Evolutionary conservation across 805 yeast genomes (phyloP).

Genomic region (Blastobotrys peoriensis): DNA sequence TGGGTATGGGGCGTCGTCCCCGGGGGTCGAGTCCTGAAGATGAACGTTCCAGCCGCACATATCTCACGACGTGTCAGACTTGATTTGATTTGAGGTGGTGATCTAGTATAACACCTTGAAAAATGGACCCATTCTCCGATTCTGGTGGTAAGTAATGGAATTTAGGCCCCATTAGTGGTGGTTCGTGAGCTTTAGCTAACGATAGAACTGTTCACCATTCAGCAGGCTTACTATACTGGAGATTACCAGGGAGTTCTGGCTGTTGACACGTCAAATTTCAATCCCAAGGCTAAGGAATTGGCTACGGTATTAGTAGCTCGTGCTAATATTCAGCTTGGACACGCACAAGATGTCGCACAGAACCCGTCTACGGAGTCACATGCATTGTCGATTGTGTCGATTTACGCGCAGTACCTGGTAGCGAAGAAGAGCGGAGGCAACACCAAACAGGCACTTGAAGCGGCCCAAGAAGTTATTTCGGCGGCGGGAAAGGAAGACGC

Average conservation of each 20-base stretch:
- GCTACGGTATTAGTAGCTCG: slow-evolving; percentile 32
- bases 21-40: too few species aligned
- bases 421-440: slow-evolving; percentile 18
- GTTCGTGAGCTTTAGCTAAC: neutral
- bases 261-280: slow-evolving; percentile 23
- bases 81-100: too few species aligned
- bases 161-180: neutral
- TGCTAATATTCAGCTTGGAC: slow-evolving; percentile 34
- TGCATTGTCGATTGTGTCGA: slow-evolving; percentile 21
- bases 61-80: too few species aligned
- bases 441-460: slow-evolving; percentile 16
- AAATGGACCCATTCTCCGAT: slow-evolving; percentile 26
- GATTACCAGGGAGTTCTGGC: slow-evolving; percentile 31
- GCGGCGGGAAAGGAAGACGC: slow-evolving; percentile 24
- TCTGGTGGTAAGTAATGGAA: slow-evolving; percentile 24
- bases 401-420: slow-evolving; percentile 23
- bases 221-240: slow-evolving; percentile 37
- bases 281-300: slow-evolving; percentile 18
- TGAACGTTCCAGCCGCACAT: too few species aligned
- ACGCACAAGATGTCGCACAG: slow-evolving; percentile 25
- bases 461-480: slow-evolving; percentile 20
- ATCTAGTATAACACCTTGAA: too few species aligned
- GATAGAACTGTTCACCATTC: slow-evolving; percentile 30
- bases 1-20: too few species aligned
- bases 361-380: slow-evolving; percentile 13